These are phyloP conservation scores for Coemansia asiatica DNA, from an alignment of 192 early-diverging fungal species.

Conservation along the genomic window DNA sequence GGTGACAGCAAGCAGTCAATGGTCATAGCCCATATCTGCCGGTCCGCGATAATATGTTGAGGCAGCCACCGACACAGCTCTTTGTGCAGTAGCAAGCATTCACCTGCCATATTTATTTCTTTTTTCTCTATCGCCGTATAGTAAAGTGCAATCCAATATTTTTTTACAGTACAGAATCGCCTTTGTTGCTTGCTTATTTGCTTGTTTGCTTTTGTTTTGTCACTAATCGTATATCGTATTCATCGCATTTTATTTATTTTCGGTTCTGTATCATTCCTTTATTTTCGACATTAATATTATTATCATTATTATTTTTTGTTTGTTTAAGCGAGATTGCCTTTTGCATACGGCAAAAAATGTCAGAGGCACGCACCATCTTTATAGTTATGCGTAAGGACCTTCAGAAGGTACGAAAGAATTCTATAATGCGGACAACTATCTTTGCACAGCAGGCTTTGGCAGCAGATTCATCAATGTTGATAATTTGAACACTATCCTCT, in stretches of 20 bases:
- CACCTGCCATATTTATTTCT: neutral
- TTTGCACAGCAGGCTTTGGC: neutral
- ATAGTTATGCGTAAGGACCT: constrained; percentile 80
- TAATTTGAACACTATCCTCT: neutral
- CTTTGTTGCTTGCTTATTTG: neutral
- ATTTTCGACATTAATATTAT: neutral
- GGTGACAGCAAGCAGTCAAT: neutral
- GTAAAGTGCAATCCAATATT: too few species aligned
- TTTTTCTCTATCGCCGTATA: too few species aligned
- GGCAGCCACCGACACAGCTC: neutral
- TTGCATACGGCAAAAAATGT: constrained; percentile 8
- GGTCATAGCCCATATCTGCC: neutral
- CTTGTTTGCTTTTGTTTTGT: neutral
- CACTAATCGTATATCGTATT: neutral
- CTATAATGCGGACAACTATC: too few species aligned
- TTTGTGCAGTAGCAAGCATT: neutral
- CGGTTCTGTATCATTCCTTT: too few species aligned
- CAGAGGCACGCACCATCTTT: constrained; percentile 75
- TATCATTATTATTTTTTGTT: neutral
- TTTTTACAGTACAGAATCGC: too few species aligned
- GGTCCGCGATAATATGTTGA: neutral
- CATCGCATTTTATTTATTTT: too few species aligned
- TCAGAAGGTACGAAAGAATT: constrained; percentile 61
- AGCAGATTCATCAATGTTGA: neutral
- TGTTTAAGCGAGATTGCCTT: neutral